Evolutionary conservation across 345 rosid species (phyloP), one percentile per base, ranked within the genome.

Genomic region (Turnera subulata): DNA sequence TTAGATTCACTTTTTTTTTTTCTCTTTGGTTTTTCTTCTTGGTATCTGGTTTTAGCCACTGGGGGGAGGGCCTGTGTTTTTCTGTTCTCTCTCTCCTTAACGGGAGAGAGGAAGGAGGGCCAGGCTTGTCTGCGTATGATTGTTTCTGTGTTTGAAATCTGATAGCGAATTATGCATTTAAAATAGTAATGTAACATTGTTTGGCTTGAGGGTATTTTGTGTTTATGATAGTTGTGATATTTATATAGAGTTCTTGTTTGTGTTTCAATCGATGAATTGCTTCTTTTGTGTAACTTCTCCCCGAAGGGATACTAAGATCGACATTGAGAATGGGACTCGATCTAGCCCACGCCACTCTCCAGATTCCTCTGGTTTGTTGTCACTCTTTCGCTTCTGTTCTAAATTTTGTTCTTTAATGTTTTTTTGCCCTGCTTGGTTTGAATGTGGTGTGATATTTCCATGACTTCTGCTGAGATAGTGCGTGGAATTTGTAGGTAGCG

Each of bases 241-340:
- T 45, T 45, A 0, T 45, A 1, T 43, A 5, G 26, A 14, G 18
- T 6, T 29, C 8, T 4, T 29, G 35, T 29, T 29, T 29, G 35
- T 29, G 8, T 29, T 29, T 29, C 35, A 19, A 54, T 57, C 61
- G 75, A 93, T 87, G 99, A 76, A 85, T 67, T 93, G 97, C 73
- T 93, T 89, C 66, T 81, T 87, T 67, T 93, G 99, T 73, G 23
- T 85, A n/a, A 74, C 50, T 63, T 72, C 83, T 2, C 79, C 71
- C 25, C 69, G 75, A 14, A 82, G 80, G 12, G 96, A 76, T 53
- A 70, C 18, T 57, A 84, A 84, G 65, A 82, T 89, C 70, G 94
- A 85, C 67, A 64, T 78, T 68, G 96, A 87, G 43, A 78, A 62
- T 50, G 80, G 70, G 47, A 65, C 70, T 66, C 76, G 89, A 68